Base-by-base conservation (phyloP, 495 filamentous ascomycete species). In the Rusavskia elegans region DNA sequence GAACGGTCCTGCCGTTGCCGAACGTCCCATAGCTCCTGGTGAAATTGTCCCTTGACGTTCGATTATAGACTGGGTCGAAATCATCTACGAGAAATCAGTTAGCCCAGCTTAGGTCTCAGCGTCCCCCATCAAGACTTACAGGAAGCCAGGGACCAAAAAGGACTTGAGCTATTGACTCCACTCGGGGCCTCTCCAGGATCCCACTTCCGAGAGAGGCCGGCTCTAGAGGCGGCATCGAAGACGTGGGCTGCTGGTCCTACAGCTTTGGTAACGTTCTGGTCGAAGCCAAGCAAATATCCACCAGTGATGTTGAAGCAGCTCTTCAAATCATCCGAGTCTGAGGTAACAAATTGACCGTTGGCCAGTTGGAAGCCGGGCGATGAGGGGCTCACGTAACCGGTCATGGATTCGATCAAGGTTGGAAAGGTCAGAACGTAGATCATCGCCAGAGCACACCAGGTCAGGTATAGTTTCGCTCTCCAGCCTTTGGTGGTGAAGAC, bases 341-440 rank as follows among this genome's bases (percentile, higher is more conserved):
- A 25, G 46, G 50, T 38, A 45, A 60, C n/a, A 46, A 61, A 41
- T 40, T 38, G 20, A 27, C 23, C 25, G 37, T 58, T 37, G 9
- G 10, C 30, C 41, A 53, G 52, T n/a, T 41, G 20, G 49, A 37
- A 52, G 2, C 53, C 49, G 1, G 39, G 10, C 10, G 30, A 40
- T 6, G 56, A 55, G 9, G 56, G 52, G 5, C 21, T 48, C 2
- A 51, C 32, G 30, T 58, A 58, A 17, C 56, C 56, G 8, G 58
- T 61, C 42, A 56, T 56, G 25, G 60, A 56, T 13, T 50, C 50
- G 42, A 63, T 63, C 25, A 61, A 48, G 17, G 60, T 61, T 20
- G 60, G 58, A 44, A 64, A 64, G 23, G 29, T 46, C 14, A 63
- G 52, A 2, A 63, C 56, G 40, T 63, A 64, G 14, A 53, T 14